Evolutionary conservation across 306 rosid genomes (phyloP).

Genomic region (Lagenaria siceraria): DNA sequence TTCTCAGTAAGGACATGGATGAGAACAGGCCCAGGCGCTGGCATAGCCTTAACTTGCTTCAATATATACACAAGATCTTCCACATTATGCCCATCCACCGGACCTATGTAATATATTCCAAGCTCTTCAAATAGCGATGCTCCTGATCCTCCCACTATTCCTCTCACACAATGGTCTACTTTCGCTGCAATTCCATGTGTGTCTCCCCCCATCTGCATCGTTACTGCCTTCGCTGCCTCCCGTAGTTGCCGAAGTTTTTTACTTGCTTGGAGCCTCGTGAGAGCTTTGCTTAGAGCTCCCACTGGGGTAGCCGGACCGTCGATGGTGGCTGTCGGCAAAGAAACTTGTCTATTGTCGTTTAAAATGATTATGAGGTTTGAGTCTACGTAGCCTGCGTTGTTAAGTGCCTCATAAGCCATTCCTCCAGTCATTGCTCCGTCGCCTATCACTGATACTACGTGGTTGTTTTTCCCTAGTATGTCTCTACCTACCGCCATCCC

Average conservation of each 20-base stretch:
- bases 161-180: conserved; percentile 30
- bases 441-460: conserved; percentile 50
- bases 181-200: conserved; percentile 35
- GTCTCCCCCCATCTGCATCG: conserved; percentile 29
- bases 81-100: conserved; percentile 46
- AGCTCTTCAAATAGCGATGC: conserved; percentile 48
- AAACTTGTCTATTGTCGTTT: conserved; percentile 57
- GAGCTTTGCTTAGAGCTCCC: conserved; percentile 53
- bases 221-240: conserved; percentile 38
- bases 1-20: conserved; percentile 49
- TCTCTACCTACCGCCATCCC: conserved; percentile 68
- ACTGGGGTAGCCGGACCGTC: conserved; percentile 52
- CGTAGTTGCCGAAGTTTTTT: conserved; percentile 27
- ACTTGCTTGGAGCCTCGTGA: conserved; percentile 30
- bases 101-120: conserved; percentile 49
- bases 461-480: conserved; percentile 38
- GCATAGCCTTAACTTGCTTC: conserved; percentile 28
- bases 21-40: conserved; percentile 45
- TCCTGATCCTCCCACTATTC: conserved; percentile 29
- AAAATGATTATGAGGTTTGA: conserved; percentile 46
- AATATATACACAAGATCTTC: conserved; percentile 41
- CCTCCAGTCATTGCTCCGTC: conserved; percentile 70
- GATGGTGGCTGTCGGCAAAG: conserved; percentile 52
- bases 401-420: conserved; percentile 63
- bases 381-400: conserved; percentile 56